Base-by-base conservation (phyloP, 176 grass and related monocot genomes). In the Rhipidocladum racemiflorum region DNA sequence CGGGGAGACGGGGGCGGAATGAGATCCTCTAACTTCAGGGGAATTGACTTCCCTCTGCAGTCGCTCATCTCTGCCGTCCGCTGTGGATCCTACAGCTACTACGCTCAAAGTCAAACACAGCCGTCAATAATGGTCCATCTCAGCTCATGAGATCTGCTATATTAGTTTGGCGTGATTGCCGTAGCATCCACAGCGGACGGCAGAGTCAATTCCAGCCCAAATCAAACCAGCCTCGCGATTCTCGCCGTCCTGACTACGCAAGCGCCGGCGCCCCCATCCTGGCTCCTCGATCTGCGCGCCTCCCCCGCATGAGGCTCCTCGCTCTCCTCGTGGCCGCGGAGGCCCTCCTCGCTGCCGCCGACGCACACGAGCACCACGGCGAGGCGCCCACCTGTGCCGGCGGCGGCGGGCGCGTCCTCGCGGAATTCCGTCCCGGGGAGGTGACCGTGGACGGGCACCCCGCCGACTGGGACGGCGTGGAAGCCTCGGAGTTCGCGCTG, bases 371-470 rank as follows among this genome's bases (percentile, higher is more conserved):
- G 76, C 92, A 95, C 89, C 87, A 98, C 69, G 90, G 90, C 68
- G 87, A 88, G 57, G 80, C 79, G 12, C 86, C 88, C 68, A 95
- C 88, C 15, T 86, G 86, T 70, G 64, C 86, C 76, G 85, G 75
- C 68, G 75, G 88, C 13, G 83, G 87, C 28, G 85, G 88, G 9
- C 87, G 57, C 50, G 57, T 99, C 67, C 72, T 91, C 76, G 96
- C 90, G 27, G 96, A 95, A 84, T 99, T 86, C 84, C 87, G 85
- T 2, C 84, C 90, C 13, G 96, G 96, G 60, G 65, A 88, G 46
- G 79, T 99, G 54, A 93, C 92, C 83, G 77, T 99, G 54, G 96
- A 95, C 59, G 96, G 91, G 42, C 92, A 90, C 54, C 83, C 77
- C 55, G 68, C 85, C 6, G 92, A 99, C 75, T 99, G 96, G 96